phyloP scores from a whole-genome alignment of 768 basidiomycete genomes.

The Tricholoma saponaceum region DNA sequence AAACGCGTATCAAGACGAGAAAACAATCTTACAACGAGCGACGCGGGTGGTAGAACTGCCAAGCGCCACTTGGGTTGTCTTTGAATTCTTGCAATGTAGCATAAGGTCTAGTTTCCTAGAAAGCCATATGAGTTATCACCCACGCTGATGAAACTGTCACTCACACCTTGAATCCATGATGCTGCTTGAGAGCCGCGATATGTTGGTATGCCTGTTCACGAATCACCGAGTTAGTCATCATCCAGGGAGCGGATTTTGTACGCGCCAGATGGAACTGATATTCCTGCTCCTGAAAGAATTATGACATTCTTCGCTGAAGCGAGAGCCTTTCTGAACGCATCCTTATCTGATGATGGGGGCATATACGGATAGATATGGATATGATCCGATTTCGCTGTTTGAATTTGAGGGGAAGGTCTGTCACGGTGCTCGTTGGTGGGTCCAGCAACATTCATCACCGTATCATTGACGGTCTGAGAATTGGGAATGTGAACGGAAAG shows the following conservation, averaged over 20 bases:
- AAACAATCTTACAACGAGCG: conserved; percentile 30
- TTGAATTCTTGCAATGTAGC: conserved; percentile 38
- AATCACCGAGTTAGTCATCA: neutral
- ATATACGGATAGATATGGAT: too few relatives aligned
- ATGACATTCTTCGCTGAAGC: conserved; percentile 31
- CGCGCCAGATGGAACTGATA: conserved; percentile 62
- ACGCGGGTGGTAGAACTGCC: conserved; percentile 46
- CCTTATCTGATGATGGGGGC: conserved; percentile 16
- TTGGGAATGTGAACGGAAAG: too few relatives aligned
- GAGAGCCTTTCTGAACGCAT: conserved; percentile 16
- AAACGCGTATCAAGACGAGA: neutral
- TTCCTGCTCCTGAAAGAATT: conserved; percentile 50
- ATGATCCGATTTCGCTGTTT: too few relatives aligned
- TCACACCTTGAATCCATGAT: neutral
- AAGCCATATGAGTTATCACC: too few relatives aligned
- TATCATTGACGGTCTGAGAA: too few relatives aligned
- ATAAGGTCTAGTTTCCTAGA: conserved; percentile 16
- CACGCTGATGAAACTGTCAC: neutral
- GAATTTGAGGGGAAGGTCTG: too few relatives aligned
- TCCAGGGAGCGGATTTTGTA: neutral
- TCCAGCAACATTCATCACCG: too few relatives aligned
- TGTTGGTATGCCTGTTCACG: conserved; percentile 11
- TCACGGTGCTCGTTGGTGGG: too few relatives aligned
- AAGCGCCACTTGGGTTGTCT: conserved; percentile 34
- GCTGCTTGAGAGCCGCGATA: conserved; percentile 4